These are phyloP conservation scores for Withania somnifera DNA, from an alignment of 305 asterid species.

Conservation along the genomic window DNA sequence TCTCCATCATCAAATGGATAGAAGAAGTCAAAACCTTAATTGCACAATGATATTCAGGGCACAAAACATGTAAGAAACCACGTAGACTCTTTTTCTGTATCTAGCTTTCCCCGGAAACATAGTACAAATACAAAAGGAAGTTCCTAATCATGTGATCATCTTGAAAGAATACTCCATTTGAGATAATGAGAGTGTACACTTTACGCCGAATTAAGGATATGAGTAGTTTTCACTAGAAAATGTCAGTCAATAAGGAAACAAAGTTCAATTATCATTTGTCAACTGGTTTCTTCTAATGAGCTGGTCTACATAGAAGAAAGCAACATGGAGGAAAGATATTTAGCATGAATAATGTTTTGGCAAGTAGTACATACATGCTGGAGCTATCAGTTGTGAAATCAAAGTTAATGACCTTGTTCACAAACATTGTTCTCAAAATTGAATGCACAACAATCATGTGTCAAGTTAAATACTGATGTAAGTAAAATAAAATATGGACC, in stretches of 20 bases:
- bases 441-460: too few relatives aligned
- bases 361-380: conserved; percentile 61
- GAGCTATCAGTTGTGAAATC: conserved; percentile 28
- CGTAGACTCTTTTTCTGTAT: background rate
- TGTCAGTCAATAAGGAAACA: background rate
- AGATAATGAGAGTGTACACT: background rate
- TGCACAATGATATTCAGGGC: background rate
- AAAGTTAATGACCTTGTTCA: conserved; percentile 42
- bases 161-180: background rate
- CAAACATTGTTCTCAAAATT: too few relatives aligned
- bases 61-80: background rate
- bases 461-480: too few relatives aligned
- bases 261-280: background rate
- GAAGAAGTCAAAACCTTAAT: background rate
- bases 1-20: background rate
- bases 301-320: background rate
- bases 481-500: too few relatives aligned
- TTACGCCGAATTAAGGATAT: background rate
- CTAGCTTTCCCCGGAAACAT: background rate
- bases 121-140: background rate
- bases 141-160: background rate
- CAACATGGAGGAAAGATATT: background rate
- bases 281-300: background rate
- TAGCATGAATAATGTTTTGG: background rate
- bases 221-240: background rate